Evolutionary conservation across 2,329 filamentous ascomycete species (phyloP).

Genomic region (Fusarium sp.): DNA sequence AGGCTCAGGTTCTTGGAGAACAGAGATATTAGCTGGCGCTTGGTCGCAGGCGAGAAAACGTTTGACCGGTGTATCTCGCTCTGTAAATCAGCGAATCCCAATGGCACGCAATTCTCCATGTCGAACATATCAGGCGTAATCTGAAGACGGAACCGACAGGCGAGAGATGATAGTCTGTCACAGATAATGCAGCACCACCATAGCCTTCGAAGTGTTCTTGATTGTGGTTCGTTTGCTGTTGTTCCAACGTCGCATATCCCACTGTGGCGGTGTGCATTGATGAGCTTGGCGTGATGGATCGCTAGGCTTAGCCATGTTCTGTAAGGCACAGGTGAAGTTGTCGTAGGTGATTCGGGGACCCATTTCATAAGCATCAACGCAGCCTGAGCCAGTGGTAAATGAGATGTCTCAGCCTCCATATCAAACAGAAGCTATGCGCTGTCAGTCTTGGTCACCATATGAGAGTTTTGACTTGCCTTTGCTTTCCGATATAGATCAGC

Average conservation of each 20-base stretch:
- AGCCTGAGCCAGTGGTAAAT: background rate
- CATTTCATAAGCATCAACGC: background rate
- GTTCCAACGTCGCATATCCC: background rate
- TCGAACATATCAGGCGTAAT: background rate
- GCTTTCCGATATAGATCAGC: background rate
- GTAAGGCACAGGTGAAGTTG: background rate
- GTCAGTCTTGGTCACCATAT: fast-evolving
- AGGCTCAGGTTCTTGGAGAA: background rate
- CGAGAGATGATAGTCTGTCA: background rate
- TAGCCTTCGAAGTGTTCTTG: background rate
- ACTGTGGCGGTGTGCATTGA: background rate
- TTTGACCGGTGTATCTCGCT: background rate
- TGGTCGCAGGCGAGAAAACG: background rate
- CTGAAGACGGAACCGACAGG: background rate
- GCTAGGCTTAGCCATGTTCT: background rate
- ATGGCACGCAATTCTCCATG: background rate
- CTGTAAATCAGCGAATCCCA: background rate
- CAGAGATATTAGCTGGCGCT: background rate
- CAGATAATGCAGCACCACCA: slow-evolving; percentile 4
- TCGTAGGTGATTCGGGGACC: background rate
- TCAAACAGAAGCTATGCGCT: background rate
- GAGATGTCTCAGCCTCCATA: background rate
- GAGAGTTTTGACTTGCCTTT: background rate
- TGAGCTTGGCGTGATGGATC: background rate
- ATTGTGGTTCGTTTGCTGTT: background rate